Percentiles rank a stretch among this genome's conserved stretches.
Evolutionary conservation across 805 yeast genomes (phyloP).

Genomic region (Kuraishia hungarica): DNA sequence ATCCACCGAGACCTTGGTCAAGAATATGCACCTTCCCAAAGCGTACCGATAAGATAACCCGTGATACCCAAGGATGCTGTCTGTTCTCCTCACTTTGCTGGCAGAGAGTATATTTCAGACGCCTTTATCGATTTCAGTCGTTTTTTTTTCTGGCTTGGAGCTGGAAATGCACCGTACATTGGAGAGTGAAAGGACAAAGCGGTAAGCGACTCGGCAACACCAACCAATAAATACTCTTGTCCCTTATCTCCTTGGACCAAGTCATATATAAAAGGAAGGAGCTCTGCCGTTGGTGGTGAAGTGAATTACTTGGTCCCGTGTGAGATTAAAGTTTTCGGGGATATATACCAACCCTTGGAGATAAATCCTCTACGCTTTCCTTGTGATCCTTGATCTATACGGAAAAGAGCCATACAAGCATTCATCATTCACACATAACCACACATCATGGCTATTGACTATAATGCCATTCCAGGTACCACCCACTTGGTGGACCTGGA

Average conservation of each 20-base stretch:
- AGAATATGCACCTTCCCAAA: not conserved
- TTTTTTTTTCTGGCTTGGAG: not conserved
- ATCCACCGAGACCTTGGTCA: not conserved
- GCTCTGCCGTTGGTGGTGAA: not conserved
- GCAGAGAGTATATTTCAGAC: not conserved
- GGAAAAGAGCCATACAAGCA: not conserved
- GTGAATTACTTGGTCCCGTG: not conserved
- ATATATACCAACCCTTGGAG: not conserved
- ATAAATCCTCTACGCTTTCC: not conserved
- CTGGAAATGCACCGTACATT: not conserved
- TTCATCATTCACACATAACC: not conserved
- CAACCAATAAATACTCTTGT: too few relatives aligned
- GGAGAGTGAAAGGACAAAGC: not conserved
- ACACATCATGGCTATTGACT: not conserved
- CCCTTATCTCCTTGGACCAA: not conserved
- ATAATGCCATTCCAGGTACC: constrained; percentile 31
- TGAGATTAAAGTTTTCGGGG: not conserved
- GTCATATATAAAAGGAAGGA: not conserved
- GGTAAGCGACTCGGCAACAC: not conserved
- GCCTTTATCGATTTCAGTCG: not conserved
- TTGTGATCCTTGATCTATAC: not conserved
- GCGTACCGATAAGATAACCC: not conserved
- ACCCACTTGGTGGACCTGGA: constrained; percentile 32
- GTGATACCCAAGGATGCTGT: not conserved
- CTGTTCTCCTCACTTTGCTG: not conserved